Evolutionary conservation across 768 basidiomycete species (phyloP).

Genomic region (Asterophora parasitica): DNA sequence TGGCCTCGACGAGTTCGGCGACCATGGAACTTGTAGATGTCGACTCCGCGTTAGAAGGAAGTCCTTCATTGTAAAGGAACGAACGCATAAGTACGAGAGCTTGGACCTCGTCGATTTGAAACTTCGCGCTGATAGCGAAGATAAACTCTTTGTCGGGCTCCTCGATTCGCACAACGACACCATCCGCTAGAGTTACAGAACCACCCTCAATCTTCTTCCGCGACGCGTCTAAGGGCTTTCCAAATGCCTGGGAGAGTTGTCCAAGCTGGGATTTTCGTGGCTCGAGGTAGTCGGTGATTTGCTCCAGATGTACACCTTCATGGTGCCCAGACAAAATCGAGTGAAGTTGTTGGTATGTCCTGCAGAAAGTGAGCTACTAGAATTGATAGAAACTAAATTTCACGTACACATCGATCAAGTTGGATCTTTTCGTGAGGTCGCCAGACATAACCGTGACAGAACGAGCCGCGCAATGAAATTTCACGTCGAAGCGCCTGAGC

Average conservation of each 20-base stretch:
- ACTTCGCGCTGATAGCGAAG: constrained; percentile 63
- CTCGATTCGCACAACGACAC: constrained; percentile 56
- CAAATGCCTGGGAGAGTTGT: constrained; percentile 60
- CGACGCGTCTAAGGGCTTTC: constrained; percentile 63
- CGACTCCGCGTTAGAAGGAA: constrained; percentile 45
- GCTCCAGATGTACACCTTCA: constrained; percentile 54
- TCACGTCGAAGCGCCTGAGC: background rate
- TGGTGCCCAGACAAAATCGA: constrained; percentile 51
- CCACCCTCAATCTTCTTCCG: constrained; percentile 63
- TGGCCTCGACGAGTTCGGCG: constrained; percentile 59
- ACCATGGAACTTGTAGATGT: constrained; percentile 39
- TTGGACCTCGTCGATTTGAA: constrained; percentile 79
- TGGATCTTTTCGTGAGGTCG: constrained; percentile 56
- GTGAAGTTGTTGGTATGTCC: constrained; percentile 65
- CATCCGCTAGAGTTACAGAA: constrained; percentile 64
- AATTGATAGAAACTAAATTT: background rate
- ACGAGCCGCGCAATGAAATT: background rate
- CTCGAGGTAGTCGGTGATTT: constrained; percentile 53
- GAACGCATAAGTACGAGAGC: constrained; percentile 70
- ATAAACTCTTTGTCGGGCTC: constrained; percentile 67
- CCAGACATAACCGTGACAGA: constrained; percentile 31
- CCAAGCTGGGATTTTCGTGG: constrained; percentile 55
- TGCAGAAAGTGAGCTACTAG: constrained; percentile 20
- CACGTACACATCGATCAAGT: constrained; percentile 67
- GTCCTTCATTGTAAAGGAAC: constrained; percentile 74